Base-by-base conservation (phyloP, 2,329 filamentous ascomycete species). In the Nothophaeocryptopus gaeumannii region DNA sequence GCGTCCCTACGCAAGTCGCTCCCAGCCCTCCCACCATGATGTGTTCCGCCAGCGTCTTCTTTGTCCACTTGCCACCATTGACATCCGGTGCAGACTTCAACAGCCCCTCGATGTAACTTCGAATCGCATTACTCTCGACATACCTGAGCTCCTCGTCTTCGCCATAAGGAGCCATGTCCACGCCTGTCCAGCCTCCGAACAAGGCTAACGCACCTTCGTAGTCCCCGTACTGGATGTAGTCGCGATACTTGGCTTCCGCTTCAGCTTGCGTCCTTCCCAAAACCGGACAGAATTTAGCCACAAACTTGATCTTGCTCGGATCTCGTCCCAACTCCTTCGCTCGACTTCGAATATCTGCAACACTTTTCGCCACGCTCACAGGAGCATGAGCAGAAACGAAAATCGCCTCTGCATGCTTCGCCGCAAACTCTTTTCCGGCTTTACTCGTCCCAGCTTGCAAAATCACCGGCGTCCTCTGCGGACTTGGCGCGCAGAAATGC, bases 181-280 rank as follows among this genome's bases (percentile, higher is more conserved):
- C 83, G 0, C 83, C 86, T 0, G 85, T 88, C 85, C 85, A 89
- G 1, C 86, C 86, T 14, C 84, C 84, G 59, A 89, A 89, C 13
- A 89, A 67, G 1, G 85, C 82, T 49, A 88, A 63, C 0, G 84
- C 85, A 2, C 86, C 86, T 56, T 85, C 85, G 36, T 78, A 73
- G 2, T 78, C 78, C 0, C 82, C 85, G 60, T 86, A 81, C 47
- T 77, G 75, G 8, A 77, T 73, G 52, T 81, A 82, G 5, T 86
- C 81, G 0, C 74, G 69, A 44, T 84, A 80, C 67, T 88, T 88
- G 5, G 75, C 78, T 50, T 76, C 69, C 0, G 86, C 85, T 62
- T 86, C 84, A 49, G 83, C 81, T 55, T 86, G 78, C 0, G 84
- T 88, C 31, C 67, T 72, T 0, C 83, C 85, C 0, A 89, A 69